Evolutionary conservation across 2,329 filamentous ascomycete genomes (phyloP), one percentile per base, ranked within the genome.

Genomic region (Neospermospora avenae): DNA sequence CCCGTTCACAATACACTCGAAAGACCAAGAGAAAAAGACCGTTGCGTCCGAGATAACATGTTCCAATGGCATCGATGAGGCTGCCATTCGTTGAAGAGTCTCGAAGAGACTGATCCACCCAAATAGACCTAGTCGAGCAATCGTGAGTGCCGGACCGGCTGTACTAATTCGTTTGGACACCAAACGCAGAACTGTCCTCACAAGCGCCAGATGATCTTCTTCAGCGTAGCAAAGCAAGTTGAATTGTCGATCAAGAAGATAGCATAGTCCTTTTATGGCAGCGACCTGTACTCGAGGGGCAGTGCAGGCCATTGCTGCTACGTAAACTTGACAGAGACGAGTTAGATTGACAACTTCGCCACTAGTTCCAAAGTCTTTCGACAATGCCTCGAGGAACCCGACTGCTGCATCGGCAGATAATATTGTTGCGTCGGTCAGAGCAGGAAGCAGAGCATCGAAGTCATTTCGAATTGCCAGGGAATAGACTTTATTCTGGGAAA

Each of bases 261-360:
- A 5, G 28, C 55, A 57, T 11, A 57, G 55, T 25, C 42, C 44
- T 18, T 49, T n/a, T 13, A 57, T 14, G n/a, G 55, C 55, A 41
- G 44, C 44, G 20, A 48, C 18, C 16, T 57, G 55, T 11, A 57
- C 25, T 6, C 48, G 28, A 20, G 14, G 13, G 14, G 31, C 13
- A 11, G 22, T 25, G 4, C 14, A 49, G 0, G 8, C 14, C 10
- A 39, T 25, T 16, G 45, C 45, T 18, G 44, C 16, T n/a, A 18
- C 34, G 34, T 51, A 51, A 4, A 51, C 48, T 18, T 14, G 16
- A 51, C 48, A 51, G 11, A 35, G 28, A 18, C 20, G 28, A 22
- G 13, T 8, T 18, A 51, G 18, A 2, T 13, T 20, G 8, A 11
- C 6, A 7, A 18, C 28, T 10, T 35, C 18, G 11, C 31, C 28